Conservation (phyloP, 495 filamentous ascomycete species). For the Haplographium delicatum region DNA sequence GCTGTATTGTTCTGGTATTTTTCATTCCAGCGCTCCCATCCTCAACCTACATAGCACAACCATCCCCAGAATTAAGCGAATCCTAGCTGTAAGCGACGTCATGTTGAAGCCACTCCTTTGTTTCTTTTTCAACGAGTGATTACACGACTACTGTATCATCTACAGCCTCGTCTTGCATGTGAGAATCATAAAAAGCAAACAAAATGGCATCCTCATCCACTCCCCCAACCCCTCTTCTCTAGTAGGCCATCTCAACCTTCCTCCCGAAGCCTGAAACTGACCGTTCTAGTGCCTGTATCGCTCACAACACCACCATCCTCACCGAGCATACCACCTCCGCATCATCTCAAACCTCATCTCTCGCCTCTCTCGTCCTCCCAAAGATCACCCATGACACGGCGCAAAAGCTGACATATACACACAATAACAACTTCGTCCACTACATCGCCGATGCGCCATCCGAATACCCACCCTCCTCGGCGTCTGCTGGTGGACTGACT, state of each 20-base stretch:
- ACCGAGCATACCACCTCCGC: conserved; percentile 82
- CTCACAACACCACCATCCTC: conserved; percentile 85
- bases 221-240: conserved; percentile 68
- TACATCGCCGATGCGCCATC: conserved; percentile 85
- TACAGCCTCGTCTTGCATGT: no score
- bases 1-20: no score
- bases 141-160: no score
- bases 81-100: no score
- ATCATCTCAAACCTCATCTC: conserved; percentile 67
- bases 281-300: conserved; percentile 72
- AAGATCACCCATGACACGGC: conserved; percentile 79
- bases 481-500: conserved; percentile 71
- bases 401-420: conserved; percentile 90
- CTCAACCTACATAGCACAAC: no score
- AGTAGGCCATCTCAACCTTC: conserved; percentile 45
- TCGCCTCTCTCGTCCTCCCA: conserved; percentile 91
- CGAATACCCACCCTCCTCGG: conserved; percentile 37
- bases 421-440: conserved; percentile 87
- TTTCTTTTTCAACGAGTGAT: no score
- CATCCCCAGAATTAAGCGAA: no score
- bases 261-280: conserved; percentile 15
- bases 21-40: no score
- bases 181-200: background rate
- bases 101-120: no score
- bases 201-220: conserved; percentile 78